phyloP scores from a whole-genome alignment of 148 eudicot species.

The Fagopyrum homotropicum region DNA sequence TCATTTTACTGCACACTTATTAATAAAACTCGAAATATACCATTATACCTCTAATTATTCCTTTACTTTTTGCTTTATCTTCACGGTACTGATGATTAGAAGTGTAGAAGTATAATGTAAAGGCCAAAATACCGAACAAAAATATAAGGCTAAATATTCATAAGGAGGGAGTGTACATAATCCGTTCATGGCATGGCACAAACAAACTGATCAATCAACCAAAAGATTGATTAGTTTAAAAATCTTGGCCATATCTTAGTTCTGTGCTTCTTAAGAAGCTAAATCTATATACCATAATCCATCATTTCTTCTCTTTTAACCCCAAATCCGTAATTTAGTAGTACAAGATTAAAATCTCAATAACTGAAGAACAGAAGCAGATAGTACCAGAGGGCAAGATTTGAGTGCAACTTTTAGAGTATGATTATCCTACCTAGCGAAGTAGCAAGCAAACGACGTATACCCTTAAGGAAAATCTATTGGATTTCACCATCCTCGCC shows the following conservation, averaged over 20 bases:
- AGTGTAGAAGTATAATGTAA: no score
- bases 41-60: no score
- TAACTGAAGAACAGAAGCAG: neutral
- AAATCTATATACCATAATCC: neutral
- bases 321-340: neutral
- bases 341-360: neutral
- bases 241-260: neutral
- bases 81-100: no score
- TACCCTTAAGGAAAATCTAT: constrained; percentile 14
- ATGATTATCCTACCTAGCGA: constrained; percentile 9
- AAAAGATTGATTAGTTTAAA: neutral
- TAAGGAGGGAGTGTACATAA: no score
- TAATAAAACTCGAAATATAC: no score
- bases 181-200: neutral
- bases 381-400: neutral
- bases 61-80: no score
- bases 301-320: neutral
- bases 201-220: neutral
- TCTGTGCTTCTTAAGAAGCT: neutral
- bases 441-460: neutral
- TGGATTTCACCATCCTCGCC: constrained; percentile 90
- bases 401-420: neutral
- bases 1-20: no score
- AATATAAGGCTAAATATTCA: no score
- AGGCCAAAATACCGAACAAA: no score